Conservation (phyloP, 1,139 yeast genomes). For the Geotrichum phurueaensis region DNA sequence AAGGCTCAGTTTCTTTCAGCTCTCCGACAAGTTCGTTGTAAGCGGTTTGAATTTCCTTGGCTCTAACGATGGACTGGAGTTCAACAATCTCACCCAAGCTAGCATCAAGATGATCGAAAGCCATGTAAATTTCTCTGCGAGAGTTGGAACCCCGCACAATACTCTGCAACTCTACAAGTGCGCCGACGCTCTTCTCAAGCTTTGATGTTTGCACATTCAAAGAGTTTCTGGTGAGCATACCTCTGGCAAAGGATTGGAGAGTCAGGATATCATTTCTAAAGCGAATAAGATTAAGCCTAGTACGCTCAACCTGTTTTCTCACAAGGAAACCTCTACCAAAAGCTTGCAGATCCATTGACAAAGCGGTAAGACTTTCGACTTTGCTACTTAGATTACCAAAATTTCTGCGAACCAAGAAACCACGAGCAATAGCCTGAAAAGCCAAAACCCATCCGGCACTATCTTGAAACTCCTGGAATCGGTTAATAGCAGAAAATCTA, state of each 20-base stretch:
- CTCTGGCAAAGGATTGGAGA: conserved; percentile 41
- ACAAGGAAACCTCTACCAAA: conserved; percentile 31
- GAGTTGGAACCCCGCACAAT: conserved; percentile 42
- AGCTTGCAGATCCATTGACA: conserved; percentile 32
- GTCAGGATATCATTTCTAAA: conserved; percentile 29
- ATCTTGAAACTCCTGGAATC: conserved; percentile 39
- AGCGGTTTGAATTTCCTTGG: conserved; percentile 61
- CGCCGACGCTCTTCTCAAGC: conserved; percentile 40
- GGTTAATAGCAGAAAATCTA: neutral
- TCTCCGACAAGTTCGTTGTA: conserved; percentile 38
- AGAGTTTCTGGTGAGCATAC: conserved; percentile 46
- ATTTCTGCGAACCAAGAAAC: conserved; percentile 34
- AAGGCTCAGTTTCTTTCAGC: conserved; percentile 4
- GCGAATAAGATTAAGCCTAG: conserved; percentile 13
- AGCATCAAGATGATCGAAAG: conserved; percentile 47
- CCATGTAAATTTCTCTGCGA: conserved; percentile 38
- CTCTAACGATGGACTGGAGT: conserved; percentile 69
- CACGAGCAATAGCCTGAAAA: conserved; percentile 46
- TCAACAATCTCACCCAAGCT: conserved; percentile 54
- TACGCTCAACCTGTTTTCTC: conserved; percentile 22
- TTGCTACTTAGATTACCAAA: conserved; percentile 19
- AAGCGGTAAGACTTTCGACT: conserved; percentile 25
- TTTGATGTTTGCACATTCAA: conserved; percentile 48
- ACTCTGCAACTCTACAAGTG: conserved; percentile 47
- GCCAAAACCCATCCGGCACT: conserved; percentile 36